Evolutionary conservation across 129 eudicot species (phyloP).

Genomic region (Lactuca sativa): DNA sequence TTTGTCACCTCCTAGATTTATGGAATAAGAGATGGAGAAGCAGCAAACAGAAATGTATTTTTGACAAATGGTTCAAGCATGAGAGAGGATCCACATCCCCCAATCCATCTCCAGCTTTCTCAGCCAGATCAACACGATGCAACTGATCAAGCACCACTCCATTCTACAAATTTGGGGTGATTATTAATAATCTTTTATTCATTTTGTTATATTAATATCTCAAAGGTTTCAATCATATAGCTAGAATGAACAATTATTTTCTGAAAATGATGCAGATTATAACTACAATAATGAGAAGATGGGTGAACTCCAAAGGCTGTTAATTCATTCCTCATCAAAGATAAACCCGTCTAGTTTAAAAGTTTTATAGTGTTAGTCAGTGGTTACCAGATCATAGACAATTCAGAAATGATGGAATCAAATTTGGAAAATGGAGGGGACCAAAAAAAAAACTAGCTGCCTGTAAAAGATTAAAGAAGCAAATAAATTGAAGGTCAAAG

Average conservation of each 20-base stretch:
- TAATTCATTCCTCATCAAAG: slow-evolving; percentile 15
- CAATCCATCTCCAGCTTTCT: slow-evolving; percentile 65
- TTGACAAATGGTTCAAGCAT: slow-evolving; percentile 41
- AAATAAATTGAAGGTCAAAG: slow-evolving; percentile 32
- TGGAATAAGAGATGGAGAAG: slow-evolving; percentile 45
- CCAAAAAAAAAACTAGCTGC: slow-evolving; percentile 26
- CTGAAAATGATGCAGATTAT: slow-evolving; percentile 38
- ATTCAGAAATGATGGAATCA: slow-evolving; percentile 32
- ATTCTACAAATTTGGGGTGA: slow-evolving; percentile 55
- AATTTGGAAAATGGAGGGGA: slow-evolving; percentile 28
- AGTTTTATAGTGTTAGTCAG: slow-evolving; percentile 12
- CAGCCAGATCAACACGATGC: slow-evolving; percentile 57
- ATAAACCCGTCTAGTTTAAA: slow-evolving; percentile 24
- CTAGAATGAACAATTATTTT: slow-evolving; percentile 12
- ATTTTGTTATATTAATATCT: neutral
- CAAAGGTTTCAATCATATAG: slow-evolving; percentile 11
- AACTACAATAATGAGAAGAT: slow-evolving; percentile 41
- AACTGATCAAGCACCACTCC: slow-evolving; percentile 34
- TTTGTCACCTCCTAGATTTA: slow-evolving; percentile 43
- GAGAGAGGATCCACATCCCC: slow-evolving; percentile 55
- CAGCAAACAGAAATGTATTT: slow-evolving; percentile 37
- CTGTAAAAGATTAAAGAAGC: slow-evolving; percentile 27
- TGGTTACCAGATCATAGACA: slow-evolving; percentile 28
- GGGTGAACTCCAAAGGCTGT: slow-evolving; percentile 8
- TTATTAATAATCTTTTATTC: neutral